Evolutionary conservation across 1,284 basidiomycete species (phyloP).

Genomic region (Ganoderma meredithae): DNA sequence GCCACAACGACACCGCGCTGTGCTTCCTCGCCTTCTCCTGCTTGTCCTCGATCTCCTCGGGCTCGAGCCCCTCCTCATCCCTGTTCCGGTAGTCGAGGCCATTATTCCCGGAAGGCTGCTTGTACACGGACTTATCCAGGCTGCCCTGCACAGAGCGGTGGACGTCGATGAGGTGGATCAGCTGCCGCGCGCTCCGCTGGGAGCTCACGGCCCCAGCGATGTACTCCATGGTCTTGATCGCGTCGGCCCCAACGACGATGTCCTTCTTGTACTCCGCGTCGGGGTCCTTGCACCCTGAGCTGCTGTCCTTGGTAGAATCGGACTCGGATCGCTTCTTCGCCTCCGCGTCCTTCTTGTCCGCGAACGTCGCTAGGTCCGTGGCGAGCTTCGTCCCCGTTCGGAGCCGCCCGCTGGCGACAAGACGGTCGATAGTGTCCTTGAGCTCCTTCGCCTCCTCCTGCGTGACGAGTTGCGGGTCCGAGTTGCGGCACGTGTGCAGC

Average conservation of each 20-base stretch:
- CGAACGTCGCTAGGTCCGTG: conserved; percentile 45
- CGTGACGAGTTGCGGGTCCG: not conserved
- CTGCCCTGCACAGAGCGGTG: conserved; percentile 48
- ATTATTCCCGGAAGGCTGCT: too few relatives aligned
- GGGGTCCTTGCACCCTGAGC: conserved; percentile 11
- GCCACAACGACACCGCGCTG: conserved; percentile 15
- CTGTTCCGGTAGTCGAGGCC: not conserved
- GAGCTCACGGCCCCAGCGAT: conserved; percentile 37
- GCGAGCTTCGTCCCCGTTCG: conserved; percentile 42
- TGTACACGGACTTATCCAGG: conserved; percentile 20
- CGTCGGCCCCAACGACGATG: not conserved
- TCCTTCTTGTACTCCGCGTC: conserved; percentile 17
- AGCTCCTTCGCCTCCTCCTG: conserved; percentile 45
- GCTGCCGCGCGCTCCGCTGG: conserved; percentile 31
- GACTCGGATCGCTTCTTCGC: conserved; percentile 29
- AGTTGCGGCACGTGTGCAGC: not conserved
- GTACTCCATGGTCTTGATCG: conserved; percentile 35
- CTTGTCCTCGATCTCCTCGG: conserved; percentile 17
- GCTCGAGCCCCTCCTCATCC: conserved; percentile 22
- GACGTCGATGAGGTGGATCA: conserved; percentile 55
- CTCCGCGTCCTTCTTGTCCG: conserved; percentile 43
- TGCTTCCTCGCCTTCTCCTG: conserved; percentile 15
- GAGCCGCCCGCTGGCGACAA: conserved; percentile 45
- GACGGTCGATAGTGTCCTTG: conserved; percentile 42
- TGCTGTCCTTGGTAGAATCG: conserved; percentile 13